These are phyloP conservation scores for Alectoria sarmentosa DNA, from an alignment of 495 filamentous ascomycete genomes.

Conservation along the genomic window DNA sequence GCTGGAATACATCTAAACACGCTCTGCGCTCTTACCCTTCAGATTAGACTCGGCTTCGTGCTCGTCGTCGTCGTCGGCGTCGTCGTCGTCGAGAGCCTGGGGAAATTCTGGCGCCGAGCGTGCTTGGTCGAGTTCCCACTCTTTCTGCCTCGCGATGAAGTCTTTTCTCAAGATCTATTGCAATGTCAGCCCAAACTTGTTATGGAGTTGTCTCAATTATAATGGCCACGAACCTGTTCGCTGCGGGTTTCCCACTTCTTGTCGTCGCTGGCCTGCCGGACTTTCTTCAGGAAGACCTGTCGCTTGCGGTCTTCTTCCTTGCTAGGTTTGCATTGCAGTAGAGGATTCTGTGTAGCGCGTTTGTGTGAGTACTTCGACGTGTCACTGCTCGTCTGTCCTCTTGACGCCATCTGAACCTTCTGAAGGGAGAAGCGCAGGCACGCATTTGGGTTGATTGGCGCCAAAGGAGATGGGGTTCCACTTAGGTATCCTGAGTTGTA, in stretches of 20 bases:
- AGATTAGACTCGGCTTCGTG: slow-evolving; percentile 32
- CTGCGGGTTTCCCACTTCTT: slow-evolving; percentile 61
- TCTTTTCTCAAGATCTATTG: slow-evolving; percentile 43
- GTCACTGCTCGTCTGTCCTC: neutral
- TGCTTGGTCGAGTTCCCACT: slow-evolving; percentile 32
- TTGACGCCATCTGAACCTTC: slow-evolving; percentile 14
- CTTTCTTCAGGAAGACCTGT: slow-evolving; percentile 66
- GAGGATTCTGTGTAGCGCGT: slow-evolving; percentile 17
- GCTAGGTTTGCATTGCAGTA: slow-evolving; percentile 13
- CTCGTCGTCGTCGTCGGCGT: slow-evolving; percentile 36
- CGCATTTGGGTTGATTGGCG: slow-evolving; percentile 16
- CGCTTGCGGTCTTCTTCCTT: slow-evolving; percentile 38
- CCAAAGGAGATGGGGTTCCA: slow-evolving; percentile 11
- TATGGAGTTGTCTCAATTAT: neutral
- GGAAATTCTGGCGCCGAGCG: slow-evolving; percentile 27
- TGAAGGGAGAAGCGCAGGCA: slow-evolving; percentile 3
- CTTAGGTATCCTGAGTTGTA: neutral
- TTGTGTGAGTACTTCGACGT: slow-evolving; percentile 9
- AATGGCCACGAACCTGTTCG: slow-evolving; percentile 56
- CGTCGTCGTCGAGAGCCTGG: slow-evolving; percentile 30
- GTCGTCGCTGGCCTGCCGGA: slow-evolving; percentile 64
- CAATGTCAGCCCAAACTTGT: neutral
- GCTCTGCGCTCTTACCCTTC: neutral
- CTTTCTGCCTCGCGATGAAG: slow-evolving; percentile 36
- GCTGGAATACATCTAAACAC: neutral